Percentiles rank a stretch among this genome's conserved stretches.
These are phyloP conservation scores for Alternaria infectoria DNA, from an alignment of 2,329 filamentous ascomycete species.

Conservation along the genomic window DNA sequence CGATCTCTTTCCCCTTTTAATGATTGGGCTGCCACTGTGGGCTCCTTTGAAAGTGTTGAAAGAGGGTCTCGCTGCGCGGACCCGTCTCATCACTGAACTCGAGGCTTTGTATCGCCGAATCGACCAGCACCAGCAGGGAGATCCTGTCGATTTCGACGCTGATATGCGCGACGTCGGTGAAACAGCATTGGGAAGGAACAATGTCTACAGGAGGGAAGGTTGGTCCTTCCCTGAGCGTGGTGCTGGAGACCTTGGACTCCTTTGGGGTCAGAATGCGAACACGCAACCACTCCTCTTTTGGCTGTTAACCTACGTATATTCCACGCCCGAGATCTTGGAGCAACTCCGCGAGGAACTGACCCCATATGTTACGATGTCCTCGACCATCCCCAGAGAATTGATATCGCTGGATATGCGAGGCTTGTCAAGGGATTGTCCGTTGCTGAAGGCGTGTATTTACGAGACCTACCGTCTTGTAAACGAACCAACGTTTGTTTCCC, in stretches of 20 bases:
- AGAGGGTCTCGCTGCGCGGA: conserved; percentile 53
- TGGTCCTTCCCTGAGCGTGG: conserved; percentile 34
- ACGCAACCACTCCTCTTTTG: conserved; percentile 52
- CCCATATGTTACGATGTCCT: neutral
- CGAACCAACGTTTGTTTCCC: conserved; percentile 2
- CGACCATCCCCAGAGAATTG: neutral
- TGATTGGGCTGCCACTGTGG: conserved; percentile 60
- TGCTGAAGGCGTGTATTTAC: neutral
- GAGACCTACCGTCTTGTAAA: conserved; percentile 35
- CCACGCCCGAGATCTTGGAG: neutral
- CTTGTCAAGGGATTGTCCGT: neutral
- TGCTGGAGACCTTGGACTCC: conserved; percentile 49
- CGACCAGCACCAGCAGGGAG: conserved; percentile 23
- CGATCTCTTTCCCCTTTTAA: conserved; percentile 57
- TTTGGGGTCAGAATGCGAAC: conserved; percentile 64
- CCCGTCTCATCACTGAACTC: conserved; percentile 31
- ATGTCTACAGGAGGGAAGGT: conserved; percentile 36
- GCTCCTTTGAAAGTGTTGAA: conserved; percentile 57
- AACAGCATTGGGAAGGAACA: conserved; percentile 38
- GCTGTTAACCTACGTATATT: conserved; percentile 24
- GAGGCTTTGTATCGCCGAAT: conserved; percentile 38
- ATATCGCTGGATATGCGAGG: conserved; percentile 5
- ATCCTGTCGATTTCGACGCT: conserved; percentile 41
- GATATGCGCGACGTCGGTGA: conserved; percentile 44
- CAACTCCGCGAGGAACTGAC: neutral